A percentile compares a stretch with the other conserved stretches of the same genome.
These are phyloP conservation scores for Austroboletus niveus DNA, from an alignment of 1,284 basidiomycete genomes.

Conservation along the genomic window DNA sequence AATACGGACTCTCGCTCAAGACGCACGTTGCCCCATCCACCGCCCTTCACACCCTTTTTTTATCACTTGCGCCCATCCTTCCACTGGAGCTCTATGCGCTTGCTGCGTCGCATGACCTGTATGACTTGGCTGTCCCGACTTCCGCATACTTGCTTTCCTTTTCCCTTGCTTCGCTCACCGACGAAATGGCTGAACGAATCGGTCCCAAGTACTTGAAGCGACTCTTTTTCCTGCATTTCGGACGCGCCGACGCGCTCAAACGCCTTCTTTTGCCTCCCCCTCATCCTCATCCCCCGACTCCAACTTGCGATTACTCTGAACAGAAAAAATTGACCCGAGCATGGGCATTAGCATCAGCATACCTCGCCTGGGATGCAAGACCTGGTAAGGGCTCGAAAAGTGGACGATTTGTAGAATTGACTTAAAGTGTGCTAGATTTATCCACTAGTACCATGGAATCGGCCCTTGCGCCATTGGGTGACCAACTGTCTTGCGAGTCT, in stretches of 20 bases:
- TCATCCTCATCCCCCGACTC: constrained; percentile 57
- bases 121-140: constrained; percentile 56
- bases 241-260: constrained; percentile 48
- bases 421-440: constrained; percentile 40
- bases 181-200: constrained; percentile 57
- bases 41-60: constrained; percentile 43
- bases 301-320: constrained; percentile 54
- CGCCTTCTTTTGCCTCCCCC: constrained; percentile 62
- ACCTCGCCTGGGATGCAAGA: constrained; percentile 66
- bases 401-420: constrained; percentile 9
- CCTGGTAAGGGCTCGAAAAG: constrained; percentile 44
- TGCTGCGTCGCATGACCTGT: constrained; percentile 53
- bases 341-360: constrained; percentile 65
- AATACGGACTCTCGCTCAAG: constrained; percentile 52
- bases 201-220: constrained; percentile 48
- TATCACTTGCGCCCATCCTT: constrained; percentile 53
- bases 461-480: constrained; percentile 54
- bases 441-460: constrained; percentile 61
- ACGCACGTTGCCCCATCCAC: constrained; percentile 40
- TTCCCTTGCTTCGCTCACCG: constrained; percentile 52
- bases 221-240: constrained; percentile 44
- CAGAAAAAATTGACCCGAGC: constrained; percentile 63
- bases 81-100: constrained; percentile 60
- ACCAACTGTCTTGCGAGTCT: constrained; percentile 57
- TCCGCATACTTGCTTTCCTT: constrained; percentile 62